phyloP scores from a whole-genome alignment of 768 basidiomycete species.

The Suillus lakei region DNA sequence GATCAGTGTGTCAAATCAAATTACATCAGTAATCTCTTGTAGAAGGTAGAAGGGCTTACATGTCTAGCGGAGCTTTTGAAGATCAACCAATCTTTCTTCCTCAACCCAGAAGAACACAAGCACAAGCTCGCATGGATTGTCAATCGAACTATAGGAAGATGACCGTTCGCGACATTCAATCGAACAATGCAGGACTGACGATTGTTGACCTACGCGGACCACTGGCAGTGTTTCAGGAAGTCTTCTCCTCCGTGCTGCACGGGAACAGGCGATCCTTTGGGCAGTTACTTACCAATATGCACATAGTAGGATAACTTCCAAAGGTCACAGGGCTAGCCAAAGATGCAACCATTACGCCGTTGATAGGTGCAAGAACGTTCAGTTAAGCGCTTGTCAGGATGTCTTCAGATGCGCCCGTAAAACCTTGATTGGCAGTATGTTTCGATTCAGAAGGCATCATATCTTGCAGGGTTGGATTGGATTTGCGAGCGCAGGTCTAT shows the following conservation, averaged over 20 bases:
- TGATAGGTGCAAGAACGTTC: conserved; percentile 39
- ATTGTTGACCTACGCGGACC: conserved; percentile 1
- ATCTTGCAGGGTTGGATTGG: conserved; percentile 48
- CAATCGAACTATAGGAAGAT: conserved; percentile 16
- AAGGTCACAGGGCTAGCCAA: conserved; percentile 1
- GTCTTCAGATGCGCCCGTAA: conserved; percentile 15
- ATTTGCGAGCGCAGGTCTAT: conserved; percentile 42
- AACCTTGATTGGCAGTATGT: conserved; percentile 55
- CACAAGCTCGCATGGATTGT: conserved; percentile 27
- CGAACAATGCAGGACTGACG: conserved; percentile 27
- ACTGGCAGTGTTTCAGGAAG: conserved; percentile 11
- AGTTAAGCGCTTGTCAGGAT: conserved; percentile 26
- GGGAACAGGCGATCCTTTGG: conserved; percentile 63
- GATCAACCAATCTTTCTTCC: conserved; percentile 57
- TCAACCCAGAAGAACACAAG: conserved; percentile 54
- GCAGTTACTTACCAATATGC: too few relatives aligned
- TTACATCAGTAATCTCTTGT: not conserved
- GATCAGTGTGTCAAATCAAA: too few relatives aligned
- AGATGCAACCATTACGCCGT: conserved; percentile 25
- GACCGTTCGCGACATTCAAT: conserved; percentile 25
- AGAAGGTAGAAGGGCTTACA: conserved; percentile 41
- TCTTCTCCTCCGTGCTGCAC: conserved; percentile 60
- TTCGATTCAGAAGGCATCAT: conserved; percentile 63
- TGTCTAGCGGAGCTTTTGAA: conserved; percentile 76
- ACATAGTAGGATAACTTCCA: conserved; percentile 22